These are phyloP conservation scores for rapeseed (Brassica napus) DNA, from an alignment of 345 rosid genomes.

Conservation along the genomic window Da-Ae NC_063447.1:44580501-44581000, in stretches of 20 bases:
- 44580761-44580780: constrained; percentile 91
- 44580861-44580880: constrained; percentile 78
- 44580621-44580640: constrained; percentile 73
- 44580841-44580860: constrained; percentile 87
- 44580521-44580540: constrained; percentile 83
- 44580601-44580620: constrained; percentile 64
- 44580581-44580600: constrained; percentile 9
- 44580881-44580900: constrained; percentile 80
- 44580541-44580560: constrained; percentile 83
- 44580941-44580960: constrained; percentile 68
- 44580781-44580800: constrained; percentile 81
- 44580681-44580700: constrained; percentile 91
- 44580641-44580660: constrained; percentile 87
- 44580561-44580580: constrained; percentile 55
- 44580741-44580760: constrained; percentile 59
- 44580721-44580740: constrained; percentile 69
- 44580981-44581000: constrained; percentile 62
- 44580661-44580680: constrained; percentile 84
- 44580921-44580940: constrained; percentile 71
- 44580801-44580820: constrained; percentile 77
- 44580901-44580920: constrained; percentile 63
- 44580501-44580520: constrained; percentile 78
- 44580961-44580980: constrained; percentile 50
- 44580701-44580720: constrained; percentile 86
- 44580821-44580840: constrained; percentile 92